Conservation (phyloP, 495 filamentous ascomycete genomes). For the Xylaria cubensis region DNA sequence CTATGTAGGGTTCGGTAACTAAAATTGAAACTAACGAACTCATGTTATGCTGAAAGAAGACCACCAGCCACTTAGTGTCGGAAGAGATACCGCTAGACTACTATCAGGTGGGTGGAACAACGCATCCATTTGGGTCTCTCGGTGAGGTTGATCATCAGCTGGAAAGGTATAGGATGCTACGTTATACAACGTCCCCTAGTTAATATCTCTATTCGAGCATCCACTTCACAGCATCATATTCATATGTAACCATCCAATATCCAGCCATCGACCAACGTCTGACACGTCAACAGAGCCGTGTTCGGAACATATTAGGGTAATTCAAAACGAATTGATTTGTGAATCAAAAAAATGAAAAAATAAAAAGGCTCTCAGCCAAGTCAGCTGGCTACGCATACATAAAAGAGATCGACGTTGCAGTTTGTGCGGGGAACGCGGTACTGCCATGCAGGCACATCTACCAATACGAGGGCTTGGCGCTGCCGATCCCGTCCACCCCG, state of each 20-base stretch:
- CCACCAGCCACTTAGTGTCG: background rate
- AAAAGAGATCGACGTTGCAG: slow-evolving; percentile 8
- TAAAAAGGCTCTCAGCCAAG: background rate
- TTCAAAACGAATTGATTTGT: background rate
- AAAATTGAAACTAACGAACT: background rate
- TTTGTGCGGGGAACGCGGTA: slow-evolving; percentile 17
- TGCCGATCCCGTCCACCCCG: slow-evolving; percentile 24
- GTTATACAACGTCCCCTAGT: background rate
- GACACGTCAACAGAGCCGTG: background rate
- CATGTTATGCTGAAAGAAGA: background rate
- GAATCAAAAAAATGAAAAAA: background rate
- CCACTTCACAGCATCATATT: background rate
- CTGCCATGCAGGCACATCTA: slow-evolving; percentile 7
- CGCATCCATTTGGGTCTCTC: background rate
- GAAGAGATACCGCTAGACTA: background rate
- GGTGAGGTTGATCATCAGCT: background rate
- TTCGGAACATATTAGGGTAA: background rate
- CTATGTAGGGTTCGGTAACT: background rate
- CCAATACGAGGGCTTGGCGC: slow-evolving; percentile 30
- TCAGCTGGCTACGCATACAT: background rate
- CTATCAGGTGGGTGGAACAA: background rate
- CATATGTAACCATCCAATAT: background rate
- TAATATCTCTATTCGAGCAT: background rate
- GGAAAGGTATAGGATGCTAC: background rate
- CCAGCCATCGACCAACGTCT: background rate